Conservation (phyloP, 306 rosid genomes). For the Begonia masoniana region DNA sequence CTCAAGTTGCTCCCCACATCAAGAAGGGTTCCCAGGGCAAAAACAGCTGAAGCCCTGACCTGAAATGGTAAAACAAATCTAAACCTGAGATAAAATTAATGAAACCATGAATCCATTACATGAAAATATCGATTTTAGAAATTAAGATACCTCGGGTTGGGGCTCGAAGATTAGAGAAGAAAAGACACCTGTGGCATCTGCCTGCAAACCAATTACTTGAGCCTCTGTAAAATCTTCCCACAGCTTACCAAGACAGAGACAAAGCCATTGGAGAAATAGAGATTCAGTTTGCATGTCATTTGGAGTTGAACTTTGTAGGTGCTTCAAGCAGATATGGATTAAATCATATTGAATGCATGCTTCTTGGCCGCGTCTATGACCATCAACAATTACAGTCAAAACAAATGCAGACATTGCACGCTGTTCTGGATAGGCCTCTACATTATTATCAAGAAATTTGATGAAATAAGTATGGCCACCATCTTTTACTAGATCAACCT, state of each 20-base stretch:
- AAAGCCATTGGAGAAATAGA: constrained; percentile 94
- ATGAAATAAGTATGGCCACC: constrained; percentile 89
- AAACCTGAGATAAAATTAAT: too few species aligned
- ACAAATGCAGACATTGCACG: constrained; percentile 99
- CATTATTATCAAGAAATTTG: constrained; percentile 90
- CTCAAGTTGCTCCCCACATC: constrained; percentile 63
- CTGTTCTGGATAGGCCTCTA: constrained; percentile 86
- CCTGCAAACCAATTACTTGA: constrained; percentile 71
- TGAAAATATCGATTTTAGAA: constrained; percentile 7
- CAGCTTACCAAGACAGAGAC: constrained; percentile 92
- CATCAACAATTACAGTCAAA: constrained; percentile 94
- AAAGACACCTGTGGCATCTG: constrained; percentile 60
- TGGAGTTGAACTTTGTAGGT: constrained; percentile 79
- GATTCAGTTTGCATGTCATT: constrained; percentile 79
- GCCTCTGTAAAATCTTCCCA: constrained; percentile 91
- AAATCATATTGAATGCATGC: constrained; percentile 79
- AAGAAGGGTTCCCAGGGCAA: constrained; percentile 87
- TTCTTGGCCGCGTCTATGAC: constrained; percentile 92
- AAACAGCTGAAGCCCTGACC: constrained; percentile 98
- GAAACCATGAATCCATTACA: neutral
- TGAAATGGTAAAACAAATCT: constrained; percentile 23
- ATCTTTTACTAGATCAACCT: constrained; percentile 96
- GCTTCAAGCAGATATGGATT: constrained; percentile 77
- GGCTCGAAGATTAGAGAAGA: constrained; percentile 64
- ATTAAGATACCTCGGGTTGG: constrained; percentile 72